Percentiles rank a stretch among this genome's conserved stretches.
Conservation (phyloP, 768 basidiomycete species). For the Agaricus sinodeliciosus region DNA sequence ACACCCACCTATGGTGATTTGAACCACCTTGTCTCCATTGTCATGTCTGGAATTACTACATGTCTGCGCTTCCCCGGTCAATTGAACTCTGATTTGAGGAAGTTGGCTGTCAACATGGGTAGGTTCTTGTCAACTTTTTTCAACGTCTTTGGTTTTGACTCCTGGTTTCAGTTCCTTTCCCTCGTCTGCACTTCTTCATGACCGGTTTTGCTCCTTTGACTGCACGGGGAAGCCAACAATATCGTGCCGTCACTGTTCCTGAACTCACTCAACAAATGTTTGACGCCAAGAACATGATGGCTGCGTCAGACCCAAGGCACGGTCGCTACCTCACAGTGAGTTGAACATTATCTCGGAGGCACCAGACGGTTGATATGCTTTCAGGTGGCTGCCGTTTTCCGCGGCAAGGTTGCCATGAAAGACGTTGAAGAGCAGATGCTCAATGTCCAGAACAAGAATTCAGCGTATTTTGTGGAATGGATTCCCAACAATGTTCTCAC, state of each 20-base stretch:
- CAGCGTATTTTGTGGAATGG: constrained; percentile 98
- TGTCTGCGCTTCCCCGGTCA: constrained; percentile 99
- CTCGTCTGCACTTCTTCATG: constrained; percentile 99
- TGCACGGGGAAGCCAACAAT: constrained; percentile 89
- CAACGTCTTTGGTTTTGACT: background rate
- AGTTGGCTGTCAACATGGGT: constrained; percentile 99
- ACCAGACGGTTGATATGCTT: background rate
- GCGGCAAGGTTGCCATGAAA: constrained; percentile 99
- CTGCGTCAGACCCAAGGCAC: constrained; percentile 93
- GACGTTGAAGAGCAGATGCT: constrained; percentile 99
- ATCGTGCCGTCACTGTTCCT: constrained; percentile 94
- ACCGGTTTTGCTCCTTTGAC: constrained; percentile 94
- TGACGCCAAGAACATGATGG: constrained; percentile 99
- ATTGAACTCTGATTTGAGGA: constrained; percentile 96
- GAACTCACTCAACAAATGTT: constrained; percentile 99
- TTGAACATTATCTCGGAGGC: background rate
- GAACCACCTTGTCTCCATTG: constrained; percentile 95
- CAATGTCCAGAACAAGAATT: constrained; percentile 95
- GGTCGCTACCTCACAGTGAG: constrained; percentile 94
- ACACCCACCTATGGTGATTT: constrained; percentile 97
- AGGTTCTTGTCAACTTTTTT: constrained; percentile 19
- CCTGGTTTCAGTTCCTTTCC: constrained; percentile 77
- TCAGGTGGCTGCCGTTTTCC: constrained; percentile 92
- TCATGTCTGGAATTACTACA: constrained; percentile 98
- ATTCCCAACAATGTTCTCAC: constrained; percentile 99